A percentile compares a stretch with the other conserved stretches of the same genome.
Conservation (phyloP, 2,329 filamentous ascomycete species). For the Calonectria pteridis region DNA sequence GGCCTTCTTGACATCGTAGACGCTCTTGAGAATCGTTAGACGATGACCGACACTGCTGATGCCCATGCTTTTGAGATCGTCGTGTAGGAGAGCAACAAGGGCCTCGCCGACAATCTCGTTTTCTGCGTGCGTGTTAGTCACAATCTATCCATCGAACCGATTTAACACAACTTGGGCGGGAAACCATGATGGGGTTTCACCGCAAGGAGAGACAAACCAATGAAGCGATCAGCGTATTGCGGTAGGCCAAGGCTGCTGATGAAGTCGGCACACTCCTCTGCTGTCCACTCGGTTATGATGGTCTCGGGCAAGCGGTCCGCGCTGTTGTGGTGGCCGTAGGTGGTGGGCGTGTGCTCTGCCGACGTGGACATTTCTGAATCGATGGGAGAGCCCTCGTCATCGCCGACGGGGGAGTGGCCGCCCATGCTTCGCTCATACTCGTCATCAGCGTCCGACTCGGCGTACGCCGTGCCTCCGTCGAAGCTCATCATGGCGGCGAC, state of each 20-base stretch:
- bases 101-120: slow-evolving; percentile 96
- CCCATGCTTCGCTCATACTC: slow-evolving; percentile 83
- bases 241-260: slow-evolving; percentile 82
- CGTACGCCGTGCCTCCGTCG: slow-evolving; percentile 76
- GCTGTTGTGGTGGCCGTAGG: slow-evolving; percentile 75
- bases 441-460: slow-evolving; percentile 85
- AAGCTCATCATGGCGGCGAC: slow-evolving; percentile 65
- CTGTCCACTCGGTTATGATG: slow-evolving; percentile 83
- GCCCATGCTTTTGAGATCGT: slow-evolving; percentile 95
- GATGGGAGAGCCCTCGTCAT: slow-evolving; percentile 77
- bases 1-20: slow-evolving; percentile 96
- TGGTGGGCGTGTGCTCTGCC: slow-evolving; percentile 83
- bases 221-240: slow-evolving; percentile 85
- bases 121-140: slow-evolving; percentile 64
- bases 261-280: slow-evolving; percentile 92
- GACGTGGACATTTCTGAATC: slow-evolving; percentile 78
- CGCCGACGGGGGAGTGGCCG: slow-evolving; percentile 75
- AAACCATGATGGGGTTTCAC: neutral
- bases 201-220: slow-evolving; percentile 71
- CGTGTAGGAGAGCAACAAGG: slow-evolving; percentile 87
- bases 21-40: slow-evolving; percentile 92
- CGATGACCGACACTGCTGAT: slow-evolving; percentile 94
- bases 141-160: neutral
- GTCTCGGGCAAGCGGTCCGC: slow-evolving; percentile 78
- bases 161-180: too few relatives aligned